Percentiles rank a stretch among this genome's conserved stretches.
phyloP scores from a whole-genome alignment of 495 filamentous ascomycete species.

The Cenococcum geophilum region DNA sequence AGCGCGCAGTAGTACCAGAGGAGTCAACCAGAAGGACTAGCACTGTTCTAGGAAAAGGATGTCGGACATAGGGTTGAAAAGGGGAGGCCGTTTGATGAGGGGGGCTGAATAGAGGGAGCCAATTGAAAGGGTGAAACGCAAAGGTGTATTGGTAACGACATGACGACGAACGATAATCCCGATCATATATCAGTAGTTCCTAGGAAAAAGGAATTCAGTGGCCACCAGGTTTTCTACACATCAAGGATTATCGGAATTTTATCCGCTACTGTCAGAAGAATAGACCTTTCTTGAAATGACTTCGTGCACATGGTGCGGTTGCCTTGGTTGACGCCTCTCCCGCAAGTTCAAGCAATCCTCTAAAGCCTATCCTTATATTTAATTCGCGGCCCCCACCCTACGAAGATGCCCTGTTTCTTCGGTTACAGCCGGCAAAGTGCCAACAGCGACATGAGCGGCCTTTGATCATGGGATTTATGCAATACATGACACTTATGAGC shows the following conservation, averaged over 20 bases:
- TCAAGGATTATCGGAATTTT: conserved; percentile 14
- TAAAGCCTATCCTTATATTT: conserved; percentile 7
- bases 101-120: conserved; percentile 3
- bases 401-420: conserved; percentile 17
- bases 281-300: conserved; percentile 4
- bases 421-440: conserved; percentile 3
- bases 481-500: neutral
- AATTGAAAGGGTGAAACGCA: conserved; percentile 10
- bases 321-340: conserved; percentile 27
- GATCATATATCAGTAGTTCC: conserved; percentile 6
- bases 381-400: conserved; percentile 21
- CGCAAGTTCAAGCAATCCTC: conserved; percentile 4
- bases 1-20: neutral
- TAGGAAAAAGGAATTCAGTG: conserved; percentile 5
- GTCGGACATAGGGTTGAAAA: neutral
- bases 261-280: conserved; percentile 9
- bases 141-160: conserved; percentile 3
- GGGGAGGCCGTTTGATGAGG: conserved; percentile 4
- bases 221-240: conserved; percentile 17
- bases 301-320: conserved; percentile 21
- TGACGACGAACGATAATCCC: conserved; percentile 5
- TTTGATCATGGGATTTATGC: conserved; percentile 2
- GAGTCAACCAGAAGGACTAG: conserved; percentile 5
- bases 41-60: conserved; percentile 16
- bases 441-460: neutral